phyloP scores from a whole-genome alignment of 2,329 filamentous ascomycete genomes.

The Calonectria crousiana region DNA sequence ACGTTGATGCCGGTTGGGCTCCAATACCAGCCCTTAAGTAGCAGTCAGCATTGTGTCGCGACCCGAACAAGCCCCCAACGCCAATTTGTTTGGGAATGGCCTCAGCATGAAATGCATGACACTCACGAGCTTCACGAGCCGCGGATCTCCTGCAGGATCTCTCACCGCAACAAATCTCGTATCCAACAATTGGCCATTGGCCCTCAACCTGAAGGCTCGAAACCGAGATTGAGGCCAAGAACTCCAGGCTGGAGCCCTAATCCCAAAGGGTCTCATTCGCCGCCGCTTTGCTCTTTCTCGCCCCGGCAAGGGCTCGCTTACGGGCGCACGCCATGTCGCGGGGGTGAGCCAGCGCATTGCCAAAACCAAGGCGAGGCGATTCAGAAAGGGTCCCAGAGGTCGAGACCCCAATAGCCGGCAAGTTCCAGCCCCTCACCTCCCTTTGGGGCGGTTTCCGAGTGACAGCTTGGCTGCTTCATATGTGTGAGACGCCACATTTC shows the following conservation, averaged over 20 bases:
- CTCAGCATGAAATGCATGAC: not conserved
- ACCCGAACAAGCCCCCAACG: not conserved
- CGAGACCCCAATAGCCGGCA: not conserved
- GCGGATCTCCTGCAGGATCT: not conserved
- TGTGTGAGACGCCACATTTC: slow-evolving; percentile 22
- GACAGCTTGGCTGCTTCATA: slow-evolving; percentile 8
- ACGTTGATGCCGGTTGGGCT: not conserved
- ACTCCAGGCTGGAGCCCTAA: not conserved
- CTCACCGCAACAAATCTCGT: slow-evolving; percentile 13
- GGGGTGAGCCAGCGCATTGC: not conserved
- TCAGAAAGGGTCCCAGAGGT: not conserved
- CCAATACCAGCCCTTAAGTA: not conserved
- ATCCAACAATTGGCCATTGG: not conserved
- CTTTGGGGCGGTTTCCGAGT: not conserved
- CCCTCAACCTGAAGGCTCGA: not conserved
- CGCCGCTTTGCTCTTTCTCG: not conserved
- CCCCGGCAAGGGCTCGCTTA: slow-evolving; percentile 5
- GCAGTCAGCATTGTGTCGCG: not conserved
- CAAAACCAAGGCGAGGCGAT: slow-evolving; percentile 9
- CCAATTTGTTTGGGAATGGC: not conserved
- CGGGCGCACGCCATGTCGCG: not conserved
- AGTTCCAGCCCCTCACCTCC: not conserved
- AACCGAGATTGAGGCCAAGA: slow-evolving; percentile 22
- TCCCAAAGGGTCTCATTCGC: not conserved
- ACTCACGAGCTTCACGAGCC: not conserved